Conservation (phyloP, 257 asterid species). For the Ehretia macrophylla region DNA sequence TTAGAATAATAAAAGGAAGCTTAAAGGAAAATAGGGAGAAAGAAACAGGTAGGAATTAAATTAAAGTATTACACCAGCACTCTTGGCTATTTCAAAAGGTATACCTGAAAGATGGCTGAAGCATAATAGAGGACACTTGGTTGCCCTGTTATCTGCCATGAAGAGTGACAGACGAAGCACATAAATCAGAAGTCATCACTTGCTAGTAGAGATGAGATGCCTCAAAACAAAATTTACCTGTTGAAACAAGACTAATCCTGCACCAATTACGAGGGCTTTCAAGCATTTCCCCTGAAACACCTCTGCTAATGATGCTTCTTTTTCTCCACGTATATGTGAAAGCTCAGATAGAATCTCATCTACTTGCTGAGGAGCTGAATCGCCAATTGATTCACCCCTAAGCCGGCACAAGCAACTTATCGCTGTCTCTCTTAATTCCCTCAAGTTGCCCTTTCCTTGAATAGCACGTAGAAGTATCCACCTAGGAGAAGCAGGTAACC, state of each 20-base stretch:
- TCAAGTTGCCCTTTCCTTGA: slow-evolving; percentile 71
- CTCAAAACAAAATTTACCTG: slow-evolving; percentile 50
- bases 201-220: slow-evolving; percentile 1
- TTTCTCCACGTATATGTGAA: slow-evolving; percentile 67
- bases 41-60: not conserved
- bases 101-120: slow-evolving; percentile 86
- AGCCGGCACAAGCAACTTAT: slow-evolving; percentile 67
- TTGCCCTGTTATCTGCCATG: slow-evolving; percentile 90
- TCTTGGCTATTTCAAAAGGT: slow-evolving; percentile 11
- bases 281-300: slow-evolving; percentile 88
- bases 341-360: slow-evolving; percentile 90
- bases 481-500: slow-evolving; percentile 94
- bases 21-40: slow-evolving; percentile 1
- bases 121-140: slow-evolving; percentile 98
- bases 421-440: slow-evolving; percentile 57
- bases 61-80: not conserved
- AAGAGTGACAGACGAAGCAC: slow-evolving; percentile 22
- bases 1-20: slow-evolving; percentile 22
- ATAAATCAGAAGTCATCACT: slow-evolving; percentile 2
- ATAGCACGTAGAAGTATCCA: slow-evolving; percentile 87
- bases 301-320: slow-evolving; percentile 67
- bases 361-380: slow-evolving; percentile 60
- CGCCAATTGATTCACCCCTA: slow-evolving; percentile 60
- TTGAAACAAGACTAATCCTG: slow-evolving; percentile 86
- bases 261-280: slow-evolving; percentile 90